Evolutionary conservation across 2,329 filamentous ascomycete genomes (phyloP).

Genomic region (Talaromyces piceae): DNA sequence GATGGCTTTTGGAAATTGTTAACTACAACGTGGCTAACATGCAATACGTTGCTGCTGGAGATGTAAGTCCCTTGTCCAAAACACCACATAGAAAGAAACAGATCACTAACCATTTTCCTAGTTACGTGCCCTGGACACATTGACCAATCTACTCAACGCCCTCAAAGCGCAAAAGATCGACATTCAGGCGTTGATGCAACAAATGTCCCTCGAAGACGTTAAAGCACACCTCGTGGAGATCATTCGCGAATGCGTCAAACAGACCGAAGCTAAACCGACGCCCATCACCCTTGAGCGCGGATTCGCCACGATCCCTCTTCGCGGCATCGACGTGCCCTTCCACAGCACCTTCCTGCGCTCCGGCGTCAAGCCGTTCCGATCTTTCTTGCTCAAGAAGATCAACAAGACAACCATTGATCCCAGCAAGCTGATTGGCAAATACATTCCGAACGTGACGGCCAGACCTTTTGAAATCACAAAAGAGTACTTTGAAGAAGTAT

Average conservation of each 20-base stretch:
- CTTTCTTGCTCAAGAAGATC: constrained; percentile 99
- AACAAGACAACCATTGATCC: constrained; percentile 98
- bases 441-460: constrained; percentile 97
- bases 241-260: constrained; percentile 77
- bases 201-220: constrained; percentile 78
- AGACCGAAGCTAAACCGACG: constrained; percentile 79
- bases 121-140: constrained; percentile 57
- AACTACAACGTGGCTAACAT: constrained; percentile 76
- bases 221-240: constrained; percentile 86
- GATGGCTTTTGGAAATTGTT: constrained; percentile 97
- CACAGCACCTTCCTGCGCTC: constrained; percentile 97
- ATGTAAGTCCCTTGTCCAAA: constrained; percentile 38
- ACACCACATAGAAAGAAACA: not conserved
- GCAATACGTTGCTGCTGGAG: constrained; percentile 62
- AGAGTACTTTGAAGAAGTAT: constrained; percentile 99
- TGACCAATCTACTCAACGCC: constrained; percentile 81
- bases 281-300: constrained; percentile 88
- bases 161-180: constrained; percentile 96
- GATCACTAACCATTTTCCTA: constrained; percentile 16
- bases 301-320: constrained; percentile 92
- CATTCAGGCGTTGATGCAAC: constrained; percentile 85
- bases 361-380: constrained; percentile 97
- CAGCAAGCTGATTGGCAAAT: constrained; percentile 93
- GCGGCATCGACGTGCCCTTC: constrained; percentile 97
- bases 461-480: constrained; percentile 91